Evolutionary conservation across 176 grass and related monocot genomes (phyloP), one percentile per base, ranked within the genome.

Genomic region (Tuctoria greenei): DNA sequence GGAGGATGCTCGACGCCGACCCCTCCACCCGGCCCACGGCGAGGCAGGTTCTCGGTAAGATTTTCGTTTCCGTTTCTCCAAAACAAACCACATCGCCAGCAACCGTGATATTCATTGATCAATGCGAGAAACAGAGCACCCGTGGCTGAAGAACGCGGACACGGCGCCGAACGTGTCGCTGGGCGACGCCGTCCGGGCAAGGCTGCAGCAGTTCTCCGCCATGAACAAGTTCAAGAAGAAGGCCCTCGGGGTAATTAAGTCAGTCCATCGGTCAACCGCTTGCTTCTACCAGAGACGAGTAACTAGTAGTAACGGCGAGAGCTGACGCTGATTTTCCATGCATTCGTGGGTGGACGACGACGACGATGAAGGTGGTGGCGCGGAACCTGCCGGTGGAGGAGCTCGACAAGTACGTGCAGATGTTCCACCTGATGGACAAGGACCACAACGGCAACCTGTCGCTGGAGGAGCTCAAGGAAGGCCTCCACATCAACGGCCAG

Each of bases 141-240:
- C 89, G n/a, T 96, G 93, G 89, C 78, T 96, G 20, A 88, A 90
- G 79, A 85, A 96, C 74, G 81, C 86, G 8, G 88, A 79, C 44
- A 56, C 17, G 44, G 93, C 70, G 70, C 86, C 93, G 12, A 88
- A 87, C 67, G 69, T 92, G 65, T 83, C 93, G 11, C 84, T 92
- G 0, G 93, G 93, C 0, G 86, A 96, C 20, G 74, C 84, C 6
- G 89, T 96, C 1, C 77, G 86, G 1, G n/a, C 86, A 3, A 75
- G 89, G 82, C 86, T 96, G 61, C 81, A 83, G 72, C 89, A 96
- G 26, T 96, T 92, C 82, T 85, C 86, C 2, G 84, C 85, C 12
- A 96, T 96, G 89, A 96, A 92, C 86, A 92, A 83, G 78, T 83
- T 96, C 31, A 96, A 96, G 77, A 96, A 92, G 81, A 96, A 87